Evolutionary conservation across 164 flowering plant species (phyloP).

Genomic region (Berberis vulgaris): DNA sequence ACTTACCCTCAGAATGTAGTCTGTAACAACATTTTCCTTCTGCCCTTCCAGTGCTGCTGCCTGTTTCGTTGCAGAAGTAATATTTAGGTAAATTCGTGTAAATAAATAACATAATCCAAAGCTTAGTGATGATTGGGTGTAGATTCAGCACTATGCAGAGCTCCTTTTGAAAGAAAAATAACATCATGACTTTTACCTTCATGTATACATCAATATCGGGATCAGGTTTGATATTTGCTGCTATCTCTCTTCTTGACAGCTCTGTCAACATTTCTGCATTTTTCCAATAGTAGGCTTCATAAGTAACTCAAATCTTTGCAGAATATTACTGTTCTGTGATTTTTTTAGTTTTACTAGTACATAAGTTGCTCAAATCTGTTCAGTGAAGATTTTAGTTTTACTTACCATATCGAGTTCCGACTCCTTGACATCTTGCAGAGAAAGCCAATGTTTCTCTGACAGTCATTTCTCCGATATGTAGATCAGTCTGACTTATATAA

Average conservation of each 20-base stretch:
- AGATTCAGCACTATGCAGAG: too few relatives aligned
- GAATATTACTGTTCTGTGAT: too few relatives aligned
- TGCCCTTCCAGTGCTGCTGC: constrained; percentile 64
- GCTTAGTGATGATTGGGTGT: too few relatives aligned
- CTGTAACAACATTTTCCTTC: constrained; percentile 61
- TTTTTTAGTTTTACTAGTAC: too few relatives aligned
- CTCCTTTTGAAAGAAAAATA: too few relatives aligned
- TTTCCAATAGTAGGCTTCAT: neutral
- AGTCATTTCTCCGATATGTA: constrained; percentile 56
- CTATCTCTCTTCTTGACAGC: constrained; percentile 60
- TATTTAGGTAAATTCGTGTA: too few relatives aligned
- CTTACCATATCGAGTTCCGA: constrained; percentile 43
- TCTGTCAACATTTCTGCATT: constrained; percentile 57
- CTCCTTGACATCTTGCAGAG: constrained; percentile 63
- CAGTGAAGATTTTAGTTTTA: too few relatives aligned
- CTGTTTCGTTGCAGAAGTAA: constrained; percentile 14
- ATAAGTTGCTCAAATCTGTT: too few relatives aligned
- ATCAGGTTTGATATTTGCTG: constrained; percentile 57
- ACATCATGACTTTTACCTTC: constrained; percentile 35
- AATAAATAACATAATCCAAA: too few relatives aligned
- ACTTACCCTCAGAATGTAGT: constrained; percentile 60
- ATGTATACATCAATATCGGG: constrained; percentile 62
- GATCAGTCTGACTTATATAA: constrained; percentile 55
- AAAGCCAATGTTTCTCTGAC: constrained; percentile 52
- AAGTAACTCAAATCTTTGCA: too few relatives aligned